Conservation (phyloP, 805 yeast species). For the Alloascoidea hylecoeti region DNA sequence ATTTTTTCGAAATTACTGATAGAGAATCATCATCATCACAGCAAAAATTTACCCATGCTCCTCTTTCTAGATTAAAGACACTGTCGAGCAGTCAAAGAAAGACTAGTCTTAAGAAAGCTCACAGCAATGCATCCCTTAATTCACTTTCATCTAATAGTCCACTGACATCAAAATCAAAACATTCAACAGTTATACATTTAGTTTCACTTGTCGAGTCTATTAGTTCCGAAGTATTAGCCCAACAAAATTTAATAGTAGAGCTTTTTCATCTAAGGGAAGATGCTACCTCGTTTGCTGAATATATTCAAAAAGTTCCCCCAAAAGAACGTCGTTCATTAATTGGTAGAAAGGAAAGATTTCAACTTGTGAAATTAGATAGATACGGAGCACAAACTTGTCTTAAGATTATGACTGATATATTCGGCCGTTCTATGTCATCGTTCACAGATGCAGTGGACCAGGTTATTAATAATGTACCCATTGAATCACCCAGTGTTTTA, state of each 20-base stretch:
- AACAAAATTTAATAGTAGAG: slow-evolving; percentile 31
- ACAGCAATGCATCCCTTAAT: not conserved
- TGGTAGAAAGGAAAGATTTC: too few species aligned
- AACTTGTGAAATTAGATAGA: slow-evolving; percentile 32
- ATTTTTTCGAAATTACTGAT: too few species aligned
- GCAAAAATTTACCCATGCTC: not conserved
- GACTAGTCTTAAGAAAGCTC: not conserved
- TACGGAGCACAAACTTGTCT: slow-evolving; percentile 31
- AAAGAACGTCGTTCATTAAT: too few species aligned
- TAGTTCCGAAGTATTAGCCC: too few species aligned
- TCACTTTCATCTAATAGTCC: too few species aligned
- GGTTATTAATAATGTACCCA: slow-evolving; percentile 21
- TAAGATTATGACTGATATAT: slow-evolving; percentile 29
- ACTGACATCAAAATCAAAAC: too few species aligned
- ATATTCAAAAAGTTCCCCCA: slow-evolving; percentile 18
- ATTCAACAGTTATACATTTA: too few species aligned
- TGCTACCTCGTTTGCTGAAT: slow-evolving; percentile 24
- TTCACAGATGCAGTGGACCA: slow-evolving; percentile 18
- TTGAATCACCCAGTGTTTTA: slow-evolving; percentile 27
- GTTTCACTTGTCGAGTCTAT: too few species aligned
- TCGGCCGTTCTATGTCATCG: slow-evolving; percentile 21
- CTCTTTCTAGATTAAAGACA: not conserved
- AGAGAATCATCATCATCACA: not conserved
- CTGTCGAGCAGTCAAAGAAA: not conserved
- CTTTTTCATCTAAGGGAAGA: slow-evolving; percentile 36